A percentile compares a stretch with the other conserved stretches of the same genome.
phyloP scores from a whole-genome alignment of 2,329 filamentous ascomycete species.

The Alternaria arbusti region DNA sequence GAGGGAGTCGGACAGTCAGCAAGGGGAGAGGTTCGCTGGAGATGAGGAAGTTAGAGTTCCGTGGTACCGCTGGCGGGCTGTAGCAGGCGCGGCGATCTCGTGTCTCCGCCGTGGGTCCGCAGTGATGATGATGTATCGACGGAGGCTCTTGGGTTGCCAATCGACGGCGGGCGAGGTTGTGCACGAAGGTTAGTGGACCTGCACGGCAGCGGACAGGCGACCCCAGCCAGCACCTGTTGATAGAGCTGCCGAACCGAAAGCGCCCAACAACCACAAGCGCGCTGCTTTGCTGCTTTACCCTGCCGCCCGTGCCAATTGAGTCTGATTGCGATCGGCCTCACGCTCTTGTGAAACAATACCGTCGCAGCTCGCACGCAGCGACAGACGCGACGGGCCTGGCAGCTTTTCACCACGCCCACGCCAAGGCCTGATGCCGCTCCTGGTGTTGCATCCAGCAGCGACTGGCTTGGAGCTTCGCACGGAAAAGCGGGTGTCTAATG shows the following conservation, averaged over 20 bases:
- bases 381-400: background rate
- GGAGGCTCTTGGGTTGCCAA: slow-evolving; percentile 1
- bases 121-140: slow-evolving; percentile 31
- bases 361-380: background rate
- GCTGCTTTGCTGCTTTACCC: background rate
- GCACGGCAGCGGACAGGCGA: slow-evolving; percentile 17
- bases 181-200: slow-evolving; percentile 28
- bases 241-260: slow-evolving; percentile 6
- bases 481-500: slow-evolving; percentile 22
- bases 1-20: slow-evolving; percentile 1
- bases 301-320: background rate
- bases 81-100: slow-evolving; percentile 17
- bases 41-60: slow-evolving; percentile 24
- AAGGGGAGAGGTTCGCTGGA: slow-evolving; percentile 12
- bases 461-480: slow-evolving; percentile 18
- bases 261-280: slow-evolving; percentile 9
- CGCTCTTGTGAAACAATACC: background rate
- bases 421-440: slow-evolving; percentile 1
- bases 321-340: background rate
- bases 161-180: slow-evolving; percentile 12
- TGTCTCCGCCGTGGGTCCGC: slow-evolving; percentile 21
- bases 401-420: slow-evolving; percentile 4
- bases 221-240: slow-evolving; percentile 12
- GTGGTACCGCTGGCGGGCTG: slow-evolving; percentile 12
- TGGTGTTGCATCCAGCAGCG: slow-evolving; percentile 15